Base-by-base conservation (phyloP, 768 basidiomycete genomes). In the Lentinus tigrinus region DNA sequence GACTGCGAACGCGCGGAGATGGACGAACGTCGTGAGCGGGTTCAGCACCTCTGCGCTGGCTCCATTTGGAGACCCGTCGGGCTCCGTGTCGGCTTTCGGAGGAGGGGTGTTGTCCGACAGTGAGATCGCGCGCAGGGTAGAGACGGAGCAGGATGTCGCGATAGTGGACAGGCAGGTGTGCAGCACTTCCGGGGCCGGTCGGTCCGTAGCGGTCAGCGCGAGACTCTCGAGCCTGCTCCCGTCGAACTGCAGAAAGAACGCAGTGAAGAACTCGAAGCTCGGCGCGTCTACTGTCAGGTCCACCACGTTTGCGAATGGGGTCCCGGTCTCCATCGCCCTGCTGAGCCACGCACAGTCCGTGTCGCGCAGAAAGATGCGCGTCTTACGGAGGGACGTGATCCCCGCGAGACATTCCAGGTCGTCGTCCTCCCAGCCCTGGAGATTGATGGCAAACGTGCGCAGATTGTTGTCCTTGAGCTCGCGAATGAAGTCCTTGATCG, bases 281-380 rank as follows among this genome's bases (percentile, higher is more conserved):
- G 37, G 52, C 3, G 34, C 47, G 36, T 58, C 46, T 4, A 58
- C 52, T 19, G 38, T 53, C 26, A 58, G 46, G n/a, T 48, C 57
- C 1, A 40, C 52, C 17, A 58, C 26, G 0, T 28, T 13, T 26
- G 37, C 36, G 38, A 58, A 58, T 19, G 57, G 47, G 23, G 24
- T 44, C 14, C n/a, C 3, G 37, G 17, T 9, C 40, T n/a, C 46
- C 10, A 19, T 10, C 21, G 24, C 46, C 7, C 31, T n/a, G 14
- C 17, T 5, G 2, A 52, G 46, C 52, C 44, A 49, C 6, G 46
- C 37, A 16, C 38, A 47, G 17, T 53, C 47, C 37, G 28, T 23
- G 11, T 28, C 38, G 19, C 28, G 23, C 14, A 58, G 6, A n/a
- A 40, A 48, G 26, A 49, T 23, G 9, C 27, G 36, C 26, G 57